phyloP scores from a whole-genome alignment of 2,329 filamentous ascomycete genomes.

The Monosporascus sp. region DNA sequence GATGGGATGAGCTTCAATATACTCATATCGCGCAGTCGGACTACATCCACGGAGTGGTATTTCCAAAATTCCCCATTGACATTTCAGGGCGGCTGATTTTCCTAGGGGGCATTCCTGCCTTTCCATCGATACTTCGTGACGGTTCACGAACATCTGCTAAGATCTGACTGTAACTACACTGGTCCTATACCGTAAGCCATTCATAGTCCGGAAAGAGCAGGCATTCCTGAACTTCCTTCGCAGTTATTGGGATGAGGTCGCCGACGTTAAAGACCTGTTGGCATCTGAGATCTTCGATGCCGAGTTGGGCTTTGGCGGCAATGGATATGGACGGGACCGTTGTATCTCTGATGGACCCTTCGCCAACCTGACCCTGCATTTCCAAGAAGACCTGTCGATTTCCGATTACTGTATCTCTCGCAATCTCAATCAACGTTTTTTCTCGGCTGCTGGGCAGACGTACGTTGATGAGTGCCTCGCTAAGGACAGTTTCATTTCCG shows the following conservation, averaged over 20 bases:
- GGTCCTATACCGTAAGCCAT: slow-evolving; percentile 17
- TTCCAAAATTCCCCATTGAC: neutral
- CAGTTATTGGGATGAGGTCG: slow-evolving; percentile 32
- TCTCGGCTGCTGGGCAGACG: slow-evolving; percentile 5
- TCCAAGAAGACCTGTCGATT: slow-evolving; percentile 18
- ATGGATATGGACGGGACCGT: slow-evolving; percentile 18
- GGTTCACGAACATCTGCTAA: slow-evolving; percentile 27
- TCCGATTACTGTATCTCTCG: slow-evolving; percentile 20
- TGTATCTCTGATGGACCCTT: slow-evolving; percentile 32
- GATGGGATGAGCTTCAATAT: slow-evolving; percentile 30
- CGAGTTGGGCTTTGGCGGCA: slow-evolving; percentile 27
- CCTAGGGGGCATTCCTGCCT: slow-evolving; percentile 26
- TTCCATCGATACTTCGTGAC: slow-evolving; percentile 31
- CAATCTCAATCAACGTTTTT: slow-evolving; percentile 12
- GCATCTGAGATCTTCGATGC: slow-evolving; percentile 24
- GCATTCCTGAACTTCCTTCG: slow-evolving; percentile 1
- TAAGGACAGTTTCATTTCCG: slow-evolving; percentile 2
- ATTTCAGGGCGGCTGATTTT: neutral
- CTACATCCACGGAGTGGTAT: slow-evolving; percentile 25
- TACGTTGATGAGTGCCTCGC: slow-evolving; percentile 12
- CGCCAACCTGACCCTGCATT: slow-evolving; percentile 26
- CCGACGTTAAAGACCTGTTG: slow-evolving; percentile 23
- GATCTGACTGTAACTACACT: slow-evolving; percentile 24
- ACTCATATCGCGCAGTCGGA: slow-evolving; percentile 24
- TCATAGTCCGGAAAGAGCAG: neutral